Conservation (phyloP, 148 eudicot genomes). For the Vaccinium corymbosum region DNA sequence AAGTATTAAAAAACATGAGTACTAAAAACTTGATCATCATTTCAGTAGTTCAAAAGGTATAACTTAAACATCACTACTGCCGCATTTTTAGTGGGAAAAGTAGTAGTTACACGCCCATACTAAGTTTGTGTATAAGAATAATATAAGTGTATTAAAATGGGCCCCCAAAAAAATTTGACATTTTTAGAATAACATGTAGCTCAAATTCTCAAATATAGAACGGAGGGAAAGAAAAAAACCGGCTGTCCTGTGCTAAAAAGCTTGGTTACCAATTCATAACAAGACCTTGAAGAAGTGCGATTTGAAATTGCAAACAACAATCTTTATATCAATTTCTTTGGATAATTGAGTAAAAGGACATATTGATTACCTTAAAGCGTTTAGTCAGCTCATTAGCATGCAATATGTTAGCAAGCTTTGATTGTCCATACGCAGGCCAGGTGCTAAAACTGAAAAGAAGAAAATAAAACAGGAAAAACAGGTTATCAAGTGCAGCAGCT, state of each 20-base stretch:
- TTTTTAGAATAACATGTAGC: neutral
- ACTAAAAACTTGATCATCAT: too few species aligned
- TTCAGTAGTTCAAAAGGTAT: too few species aligned
- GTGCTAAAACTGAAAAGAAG: conserved; percentile 51
- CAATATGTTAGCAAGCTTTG: conserved; percentile 82
- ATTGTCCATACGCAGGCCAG: conserved; percentile 74
- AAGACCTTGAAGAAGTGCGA: neutral
- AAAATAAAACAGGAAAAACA: neutral
- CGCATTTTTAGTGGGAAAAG: too few species aligned
- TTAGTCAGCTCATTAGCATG: conserved; percentile 74
- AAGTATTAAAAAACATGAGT: too few species aligned
- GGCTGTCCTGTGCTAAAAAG: neutral
- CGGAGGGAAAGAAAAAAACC: neutral
- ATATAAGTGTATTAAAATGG: too few species aligned
- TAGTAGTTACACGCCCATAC: too few species aligned
- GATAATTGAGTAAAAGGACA: neutral
- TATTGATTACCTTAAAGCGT: conserved; percentile 51
- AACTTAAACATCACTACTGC: too few species aligned
- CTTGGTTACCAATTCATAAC: neutral
- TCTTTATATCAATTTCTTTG: neutral
- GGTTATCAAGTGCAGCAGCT: neutral
- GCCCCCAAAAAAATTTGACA: neutral
- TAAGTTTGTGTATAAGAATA: too few species aligned
- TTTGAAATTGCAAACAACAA: neutral
- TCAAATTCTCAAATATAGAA: neutral